Evolutionary conservation across 306 rosid genomes (phyloP), one percentile per base, ranked within the genome.

Genomic region (Ceratonia siliqua): DNA sequence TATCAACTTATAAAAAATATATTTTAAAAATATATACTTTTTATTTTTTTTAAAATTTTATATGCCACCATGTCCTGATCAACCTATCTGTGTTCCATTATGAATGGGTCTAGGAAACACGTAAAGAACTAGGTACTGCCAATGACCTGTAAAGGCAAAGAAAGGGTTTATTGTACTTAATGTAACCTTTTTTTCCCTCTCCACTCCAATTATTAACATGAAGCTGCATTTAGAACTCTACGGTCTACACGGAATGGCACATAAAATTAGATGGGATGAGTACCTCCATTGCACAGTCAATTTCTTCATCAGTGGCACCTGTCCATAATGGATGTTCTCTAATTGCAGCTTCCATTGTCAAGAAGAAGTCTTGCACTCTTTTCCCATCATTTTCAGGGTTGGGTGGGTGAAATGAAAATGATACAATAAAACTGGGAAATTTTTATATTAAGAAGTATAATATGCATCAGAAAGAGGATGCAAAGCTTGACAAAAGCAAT

Each of bases 271-370:
- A 24, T 12, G 38, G 48, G 28, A 33, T 13, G 24, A 9, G 15
- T 65, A 85, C 89, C 90, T 85, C 96, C 88, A 90, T 82, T 5
- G 96, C 86, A 82, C 81, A 68, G 56, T 90, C 89, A 61, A 88
- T 81, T 73, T 88, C 92, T 46, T 84, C 78, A 18, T 81, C 89
- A 24, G 87, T 76, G 78, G 96, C 88, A 59, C 68, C 81, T 3
- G 79, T 74, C 96, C 96, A 90, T 33, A 90, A 75, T 25, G 96
- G 87, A 79, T 89, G 87, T 67, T 87, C 85, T 28, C 74, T 56
- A 38, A 85, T 79, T 14, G 87, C 62, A 57, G 21, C 84, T 69
- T 88, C 86, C 82, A 83, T 82, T 39, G 79, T 71, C 41, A 67
- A 48, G 78, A 67, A 85, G 67, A 85, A 83, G 3, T 88, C 87